These are phyloP conservation scores for Haplosporangium sp. DNA, from an alignment of 371 early-diverging fungal genomes.

Conservation along the genomic window DNA sequence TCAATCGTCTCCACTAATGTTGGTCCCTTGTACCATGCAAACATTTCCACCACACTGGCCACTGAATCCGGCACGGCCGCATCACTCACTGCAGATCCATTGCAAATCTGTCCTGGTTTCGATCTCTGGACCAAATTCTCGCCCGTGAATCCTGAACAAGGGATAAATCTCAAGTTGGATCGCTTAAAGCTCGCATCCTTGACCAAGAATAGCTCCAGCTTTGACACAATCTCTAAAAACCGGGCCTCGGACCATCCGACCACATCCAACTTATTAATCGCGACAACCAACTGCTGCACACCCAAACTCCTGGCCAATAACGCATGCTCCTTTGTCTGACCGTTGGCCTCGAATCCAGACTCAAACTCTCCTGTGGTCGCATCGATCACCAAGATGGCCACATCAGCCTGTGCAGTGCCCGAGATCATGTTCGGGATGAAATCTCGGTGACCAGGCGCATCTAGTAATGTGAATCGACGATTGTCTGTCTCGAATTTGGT, in stretches of 20 bases:
- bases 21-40: slow-evolving; percentile 43
- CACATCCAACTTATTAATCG: slow-evolving; percentile 93
- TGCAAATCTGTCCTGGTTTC: slow-evolving; percentile 66
- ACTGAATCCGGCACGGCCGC: slow-evolving; percentile 66
- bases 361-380: slow-evolving; percentile 96
- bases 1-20: slow-evolving; percentile 67
- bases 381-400: slow-evolving; percentile 96
- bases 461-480: slow-evolving; percentile 87
- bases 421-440: slow-evolving; percentile 99
- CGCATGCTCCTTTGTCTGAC: slow-evolving; percentile 98
- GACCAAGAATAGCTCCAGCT: slow-evolving; percentile 74
- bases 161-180: slow-evolving; percentile 79
- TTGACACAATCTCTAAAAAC: slow-evolving; percentile 75
- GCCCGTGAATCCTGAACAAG: slow-evolving; percentile 91
- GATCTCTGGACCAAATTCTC: slow-evolving; percentile 77
- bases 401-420: slow-evolving; percentile 98
- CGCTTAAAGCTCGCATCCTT: slow-evolving; percentile 81
- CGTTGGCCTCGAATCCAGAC: slow-evolving; percentile 95
- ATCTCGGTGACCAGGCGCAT: slow-evolving; percentile 99
- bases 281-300: slow-evolving; percentile 88
- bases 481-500: slow-evolving; percentile 88
- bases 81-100: slow-evolving; percentile 72
- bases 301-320: slow-evolving; percentile 89
- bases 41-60: slow-evolving; percentile 15
- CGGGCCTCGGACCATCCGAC: slow-evolving; percentile 84